Percentiles rank a stretch among this genome's conserved stretches.
phyloP scores from a whole-genome alignment of 2,329 filamentous ascomycete species.

The Trichophyton verrucosum region DNA sequence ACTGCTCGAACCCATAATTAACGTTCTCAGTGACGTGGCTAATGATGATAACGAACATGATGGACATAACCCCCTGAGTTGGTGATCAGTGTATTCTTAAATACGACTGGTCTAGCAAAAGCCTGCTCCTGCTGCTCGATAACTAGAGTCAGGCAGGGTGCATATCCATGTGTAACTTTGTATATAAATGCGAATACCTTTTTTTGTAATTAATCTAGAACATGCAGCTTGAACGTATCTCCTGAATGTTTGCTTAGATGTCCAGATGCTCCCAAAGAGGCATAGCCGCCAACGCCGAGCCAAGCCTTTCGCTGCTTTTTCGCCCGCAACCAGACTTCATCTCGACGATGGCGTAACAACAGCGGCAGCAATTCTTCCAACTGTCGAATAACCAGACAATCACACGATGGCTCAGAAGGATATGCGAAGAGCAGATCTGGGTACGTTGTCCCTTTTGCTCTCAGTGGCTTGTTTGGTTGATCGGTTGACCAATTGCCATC shows the following conservation, averaged over 20 bases:
- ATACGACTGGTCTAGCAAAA: no score
- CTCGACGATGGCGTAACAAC: not conserved
- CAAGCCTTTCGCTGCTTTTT: not conserved
- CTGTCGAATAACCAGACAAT: not conserved
- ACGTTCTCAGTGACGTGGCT: constrained; percentile 21
- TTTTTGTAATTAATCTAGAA: not conserved
- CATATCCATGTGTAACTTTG: no score
- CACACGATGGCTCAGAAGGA: constrained; percentile 55
- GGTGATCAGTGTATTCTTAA: not conserved
- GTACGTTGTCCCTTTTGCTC: constrained; percentile 37
- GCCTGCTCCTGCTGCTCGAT: no score
- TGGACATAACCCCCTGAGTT: not conserved
- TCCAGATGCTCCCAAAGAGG: not conserved
- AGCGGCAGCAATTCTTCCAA: not conserved
- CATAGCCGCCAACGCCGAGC: not conserved
- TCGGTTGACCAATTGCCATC: no score
- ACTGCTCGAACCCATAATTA: constrained; percentile 26
- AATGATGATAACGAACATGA: not conserved
- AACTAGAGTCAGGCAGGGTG: no score
- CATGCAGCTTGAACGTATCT: not conserved
- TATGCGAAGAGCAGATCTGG: constrained; percentile 60
- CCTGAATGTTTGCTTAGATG: not conserved
- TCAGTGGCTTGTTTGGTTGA: no score
- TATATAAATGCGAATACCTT: no score
- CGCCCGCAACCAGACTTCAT: not conserved